Evolutionary conservation across 176 grass and related monocot species (phyloP), one percentile per base, ranked within the genome.

Genomic region (Oryza meyeriana): DNA sequence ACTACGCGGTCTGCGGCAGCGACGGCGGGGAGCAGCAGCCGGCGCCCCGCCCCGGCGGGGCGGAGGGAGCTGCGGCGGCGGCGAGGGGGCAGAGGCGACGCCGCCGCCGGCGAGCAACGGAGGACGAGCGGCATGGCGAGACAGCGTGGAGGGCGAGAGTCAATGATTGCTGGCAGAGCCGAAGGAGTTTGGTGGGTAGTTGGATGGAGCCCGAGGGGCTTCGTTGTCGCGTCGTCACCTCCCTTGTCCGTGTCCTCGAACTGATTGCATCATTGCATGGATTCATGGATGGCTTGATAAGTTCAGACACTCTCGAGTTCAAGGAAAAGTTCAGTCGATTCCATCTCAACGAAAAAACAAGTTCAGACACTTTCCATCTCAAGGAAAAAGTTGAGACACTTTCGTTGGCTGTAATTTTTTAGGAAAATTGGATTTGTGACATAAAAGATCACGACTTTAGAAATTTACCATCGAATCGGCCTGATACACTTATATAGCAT

Each of bases 1-100:
- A 83, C 81, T 39, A 83, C 61, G 71, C 61, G n/a, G 81, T 13
- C 64, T 13, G 61, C 40, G 38, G 59, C 70, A 14, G 35, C 5
- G 35, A 4, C 32, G 32, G 32, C 55, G 12, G 35, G 18, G 44
- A 12, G 12, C 55, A 4, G 20, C 77, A 20, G 4, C 26, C 18
- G 3, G 30, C 29, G 22, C 2, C 24, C 32, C 29, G 22, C 2
- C 24, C 32, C 14, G n/a, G 16, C 32, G 70, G 41, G 12, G n/a
- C 9, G n/a, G 69, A 74, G 39, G 80, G 14, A 64, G 30, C 16
- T 2, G 20, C 80, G 22, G 30, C 42, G 10, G 41, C 29, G 31
- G 14, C 40, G 81, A 22, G 2, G 61, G 22, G 6, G 61, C 48
- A 42, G 58, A 9, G 22, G 20, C 55, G 17, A 69, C 11, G 79